These are phyloP conservation scores for Microbotryum saponariae DNA, from an alignment of 1,284 basidiomycete species.

Conservation along the genomic window DNA sequence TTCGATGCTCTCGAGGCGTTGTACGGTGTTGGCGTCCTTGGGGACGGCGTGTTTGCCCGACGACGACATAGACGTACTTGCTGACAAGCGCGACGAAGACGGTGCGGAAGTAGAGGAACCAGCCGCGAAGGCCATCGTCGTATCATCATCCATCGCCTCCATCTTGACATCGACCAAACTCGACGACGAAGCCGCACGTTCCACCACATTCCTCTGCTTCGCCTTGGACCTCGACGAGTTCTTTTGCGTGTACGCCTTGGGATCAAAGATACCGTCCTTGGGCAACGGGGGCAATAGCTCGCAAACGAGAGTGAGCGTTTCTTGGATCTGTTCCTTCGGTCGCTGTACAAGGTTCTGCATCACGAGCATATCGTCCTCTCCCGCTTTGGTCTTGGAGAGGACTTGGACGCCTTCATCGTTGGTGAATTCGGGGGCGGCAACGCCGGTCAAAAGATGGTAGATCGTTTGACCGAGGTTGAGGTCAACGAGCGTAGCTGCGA, in stretches of 20 bases:
- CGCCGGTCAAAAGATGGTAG: constrained; percentile 87
- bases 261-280: constrained; percentile 49
- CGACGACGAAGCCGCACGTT: constrained; percentile 13
- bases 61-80: constrained; percentile 2
- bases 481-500: constrained; percentile 73
- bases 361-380: constrained; percentile 72
- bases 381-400: constrained; percentile 30
- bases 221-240: constrained; percentile 12
- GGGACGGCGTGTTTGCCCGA: not conserved
- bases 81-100: constrained; percentile 1
- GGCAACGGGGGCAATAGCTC: constrained; percentile 86
- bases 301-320: constrained; percentile 73
- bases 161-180: constrained; percentile 34
- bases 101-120: constrained; percentile 6
- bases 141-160: constrained; percentile 19
- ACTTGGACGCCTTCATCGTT: constrained; percentile 29
- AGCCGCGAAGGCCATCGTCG: not conserved
- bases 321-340: constrained; percentile 93
- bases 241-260: constrained; percentile 29
- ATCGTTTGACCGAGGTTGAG: constrained; percentile 82
- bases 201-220: constrained; percentile 13
- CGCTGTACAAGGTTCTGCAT: constrained; percentile 94
- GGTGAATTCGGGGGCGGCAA: constrained; percentile 47
- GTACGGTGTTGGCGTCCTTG: constrained; percentile 40
- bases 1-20: constrained; percentile 51